Conservation (phyloP, 163 green algal genomes). For the Trebouxia gelatinosa region DNA sequence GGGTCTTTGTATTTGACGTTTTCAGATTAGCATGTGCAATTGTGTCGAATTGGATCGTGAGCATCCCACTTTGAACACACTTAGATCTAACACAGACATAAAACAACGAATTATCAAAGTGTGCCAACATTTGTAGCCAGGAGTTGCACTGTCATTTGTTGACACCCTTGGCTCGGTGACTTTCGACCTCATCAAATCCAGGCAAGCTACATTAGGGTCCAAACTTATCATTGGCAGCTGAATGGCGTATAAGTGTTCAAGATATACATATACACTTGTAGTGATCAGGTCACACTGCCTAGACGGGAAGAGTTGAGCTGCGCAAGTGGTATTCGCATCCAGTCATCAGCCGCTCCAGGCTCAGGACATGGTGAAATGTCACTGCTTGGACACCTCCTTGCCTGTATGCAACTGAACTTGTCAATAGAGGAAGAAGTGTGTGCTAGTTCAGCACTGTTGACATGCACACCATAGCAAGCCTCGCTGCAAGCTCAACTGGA, state of each 20-base stretch:
- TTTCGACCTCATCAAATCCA: neutral
- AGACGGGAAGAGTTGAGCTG: neutral
- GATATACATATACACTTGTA: neutral
- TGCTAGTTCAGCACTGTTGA: no score
- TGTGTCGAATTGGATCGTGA: no score
- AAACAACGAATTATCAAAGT: no score
- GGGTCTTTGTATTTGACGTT: no score
- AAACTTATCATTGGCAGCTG: neutral
- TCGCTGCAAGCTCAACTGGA: no score
- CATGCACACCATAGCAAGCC: no score
- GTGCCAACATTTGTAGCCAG: neutral
- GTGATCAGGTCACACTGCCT: neutral
- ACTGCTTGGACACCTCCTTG: slow-evolving; percentile 14
- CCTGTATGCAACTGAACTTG: slow-evolving; percentile 24
- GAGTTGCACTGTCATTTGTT: neutral
- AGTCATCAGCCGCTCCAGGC: neutral
- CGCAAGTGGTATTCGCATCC: slow-evolving; percentile 5
- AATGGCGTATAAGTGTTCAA: neutral
- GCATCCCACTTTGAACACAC: no score
- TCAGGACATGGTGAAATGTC: slow-evolving; percentile 28
- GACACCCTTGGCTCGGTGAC: neutral
- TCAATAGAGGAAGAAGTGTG: no score
- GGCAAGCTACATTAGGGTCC: neutral
- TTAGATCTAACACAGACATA: no score
- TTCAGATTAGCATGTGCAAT: no score